Conservation (phyloP, 257 asterid species). For the Agastache rugosa region DNA sequence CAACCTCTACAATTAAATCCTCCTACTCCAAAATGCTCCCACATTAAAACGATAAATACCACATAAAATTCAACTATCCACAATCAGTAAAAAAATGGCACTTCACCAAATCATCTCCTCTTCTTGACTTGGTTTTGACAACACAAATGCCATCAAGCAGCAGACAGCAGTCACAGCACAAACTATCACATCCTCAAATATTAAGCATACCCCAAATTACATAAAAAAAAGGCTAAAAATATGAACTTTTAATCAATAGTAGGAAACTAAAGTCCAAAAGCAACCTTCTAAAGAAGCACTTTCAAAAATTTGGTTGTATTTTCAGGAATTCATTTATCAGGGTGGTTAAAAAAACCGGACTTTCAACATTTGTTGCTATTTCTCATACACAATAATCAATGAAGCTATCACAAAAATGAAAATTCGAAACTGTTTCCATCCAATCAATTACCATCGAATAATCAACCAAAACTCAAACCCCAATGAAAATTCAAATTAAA, state of each 20-base stretch:
- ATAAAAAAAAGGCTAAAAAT: not conserved
- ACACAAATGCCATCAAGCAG: not conserved
- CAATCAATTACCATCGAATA: conserved; percentile 2
- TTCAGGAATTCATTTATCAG: too few species aligned
- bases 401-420: not conserved
- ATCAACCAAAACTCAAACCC: not conserved
- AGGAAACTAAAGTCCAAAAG: not conserved
- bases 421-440: not conserved
- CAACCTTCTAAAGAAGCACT: conserved; percentile 1
- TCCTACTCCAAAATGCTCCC: not conserved
- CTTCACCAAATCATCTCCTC: not conserved
- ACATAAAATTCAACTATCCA: not conserved
- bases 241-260: not conserved
- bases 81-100: not conserved
- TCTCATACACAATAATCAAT: conserved; percentile 3
- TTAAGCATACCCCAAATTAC: not conserved
- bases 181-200: not conserved
- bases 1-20: not conserved
- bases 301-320: not conserved
- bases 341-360: not conserved
- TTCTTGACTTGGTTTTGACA: not conserved
- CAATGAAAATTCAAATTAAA: not conserved
- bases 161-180: not conserved
- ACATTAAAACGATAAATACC: not conserved
- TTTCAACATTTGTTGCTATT: not conserved